Conservation (phyloP, 805 yeast genomes). For the Geotrichum ghanense region DNA sequence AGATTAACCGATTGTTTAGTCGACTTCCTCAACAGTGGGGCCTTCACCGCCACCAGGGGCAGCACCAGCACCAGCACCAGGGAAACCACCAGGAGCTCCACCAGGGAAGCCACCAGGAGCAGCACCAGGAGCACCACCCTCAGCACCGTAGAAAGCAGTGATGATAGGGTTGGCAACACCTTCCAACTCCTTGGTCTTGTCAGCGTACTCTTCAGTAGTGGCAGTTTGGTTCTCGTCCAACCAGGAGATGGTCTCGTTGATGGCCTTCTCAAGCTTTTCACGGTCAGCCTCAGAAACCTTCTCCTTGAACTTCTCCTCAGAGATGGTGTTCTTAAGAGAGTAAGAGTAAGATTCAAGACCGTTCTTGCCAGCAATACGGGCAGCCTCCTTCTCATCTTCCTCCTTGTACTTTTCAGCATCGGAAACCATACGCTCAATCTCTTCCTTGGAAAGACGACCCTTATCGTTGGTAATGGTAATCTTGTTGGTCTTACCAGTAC, state of each 20-base stretch:
- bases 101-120: conserved; percentile 56
- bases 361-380: conserved; percentile 85
- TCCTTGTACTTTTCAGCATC: conserved; percentile 95
- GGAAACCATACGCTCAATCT: conserved; percentile 90
- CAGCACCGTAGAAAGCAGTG: conserved; percentile 79
- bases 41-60: conserved; percentile 32
- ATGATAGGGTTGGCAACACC: conserved; percentile 87
- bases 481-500: conserved; percentile 92
- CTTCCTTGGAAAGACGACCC: conserved; percentile 94
- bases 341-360: conserved; percentile 88
- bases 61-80: conserved; percentile 26
- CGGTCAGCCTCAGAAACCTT: conserved; percentile 21
- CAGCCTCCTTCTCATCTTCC: conserved; percentile 87
- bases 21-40: conserved; percentile 48
- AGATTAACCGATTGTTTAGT: conserved; percentile 12
- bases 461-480: conserved; percentile 94
- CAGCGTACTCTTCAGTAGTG: conserved; percentile 77
- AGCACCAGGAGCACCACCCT: conserved; percentile 71
- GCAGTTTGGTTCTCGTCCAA: conserved; percentile 87
- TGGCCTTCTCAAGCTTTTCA: conserved; percentile 11
- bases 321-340: conserved; percentile 71
- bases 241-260: conserved; percentile 34
- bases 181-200: conserved; percentile 89
- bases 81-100: conserved; percentile 32
- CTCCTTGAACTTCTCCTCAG: conserved; percentile 62